Evolutionary conservation across 441 rosid species (phyloP).

Genomic region (Kokia cookei): DNA sequence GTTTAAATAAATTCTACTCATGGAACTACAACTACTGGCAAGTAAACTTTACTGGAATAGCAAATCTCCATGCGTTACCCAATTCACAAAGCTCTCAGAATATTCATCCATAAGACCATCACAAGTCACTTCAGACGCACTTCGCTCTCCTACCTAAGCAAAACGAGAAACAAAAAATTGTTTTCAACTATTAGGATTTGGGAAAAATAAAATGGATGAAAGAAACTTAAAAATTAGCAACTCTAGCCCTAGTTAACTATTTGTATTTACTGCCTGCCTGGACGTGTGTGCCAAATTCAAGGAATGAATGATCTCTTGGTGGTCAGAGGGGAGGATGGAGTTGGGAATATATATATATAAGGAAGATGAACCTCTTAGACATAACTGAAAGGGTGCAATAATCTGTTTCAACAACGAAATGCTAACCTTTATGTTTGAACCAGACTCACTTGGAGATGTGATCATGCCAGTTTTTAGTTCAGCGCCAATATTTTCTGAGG

Average conservation of each 20-base stretch:
- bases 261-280: too few relatives aligned
- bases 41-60: slow-evolving; percentile 32
- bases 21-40: slow-evolving; percentile 2
- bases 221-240: not conserved
- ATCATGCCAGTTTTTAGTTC: slow-evolving; percentile 30
- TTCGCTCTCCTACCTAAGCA: slow-evolving; percentile 40
- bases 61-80: slow-evolving; percentile 66
- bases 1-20: slow-evolving; percentile 1
- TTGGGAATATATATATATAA: not conserved
- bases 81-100: slow-evolving; percentile 48
- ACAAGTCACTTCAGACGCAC: slow-evolving; percentile 9
- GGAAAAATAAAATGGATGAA: not conserved
- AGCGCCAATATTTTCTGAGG: slow-evolving; percentile 44
- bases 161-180: not conserved
- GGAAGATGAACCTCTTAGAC: not conserved
- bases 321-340: not conserved
- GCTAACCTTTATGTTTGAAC: slow-evolving; percentile 49
- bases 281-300: not conserved
- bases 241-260: not conserved
- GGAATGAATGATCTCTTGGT: not conserved
- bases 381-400: not conserved
- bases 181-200: not conserved
- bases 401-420: not conserved
- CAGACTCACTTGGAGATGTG: slow-evolving; percentile 39
- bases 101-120: slow-evolving; percentile 24